A percentile compares a stretch with the other conserved stretches of the same genome.
phyloP scores from a whole-genome alignment of 208 protist species.

The Leptomonas seymouri region DNA sequence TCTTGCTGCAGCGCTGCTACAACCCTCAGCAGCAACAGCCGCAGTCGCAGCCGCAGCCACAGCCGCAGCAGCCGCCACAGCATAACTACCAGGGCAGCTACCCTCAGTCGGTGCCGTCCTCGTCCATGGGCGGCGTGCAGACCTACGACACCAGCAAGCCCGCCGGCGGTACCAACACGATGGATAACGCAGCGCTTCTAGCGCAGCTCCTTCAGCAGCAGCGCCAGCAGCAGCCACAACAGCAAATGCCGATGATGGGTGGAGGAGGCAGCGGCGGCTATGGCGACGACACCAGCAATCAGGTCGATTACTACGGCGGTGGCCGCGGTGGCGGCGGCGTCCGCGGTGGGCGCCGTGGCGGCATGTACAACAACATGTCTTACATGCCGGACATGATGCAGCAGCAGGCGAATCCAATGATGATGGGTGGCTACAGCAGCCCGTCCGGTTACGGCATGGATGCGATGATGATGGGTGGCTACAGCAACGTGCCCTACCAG shows the following conservation, averaged over 20 bases:
- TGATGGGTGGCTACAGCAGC: slow-evolving; percentile 20
- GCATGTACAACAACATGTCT: slow-evolving; percentile 14
- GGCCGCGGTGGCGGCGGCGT: slow-evolving; percentile 16
- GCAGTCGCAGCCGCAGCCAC: slow-evolving; percentile 25
- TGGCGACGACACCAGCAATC: slow-evolving; percentile 27
- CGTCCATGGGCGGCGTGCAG: slow-evolving; percentile 3
- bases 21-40: slow-evolving; percentile 41
- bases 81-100: slow-evolving; percentile 20
- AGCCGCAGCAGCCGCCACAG: slow-evolving; percentile 1
- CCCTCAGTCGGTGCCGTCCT: slow-evolving; percentile 17
- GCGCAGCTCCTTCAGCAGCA: slow-evolving; percentile 31
- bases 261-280: not conserved
- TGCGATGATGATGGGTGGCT: slow-evolving; percentile 39
- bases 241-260: slow-evolving; percentile 19
- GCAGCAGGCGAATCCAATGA: slow-evolving; percentile 18
- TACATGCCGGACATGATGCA: slow-evolving; percentile 9
- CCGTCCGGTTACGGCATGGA: slow-evolving; percentile 29
- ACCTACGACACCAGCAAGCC: slow-evolving; percentile 10
- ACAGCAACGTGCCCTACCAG: slow-evolving; percentile 16
- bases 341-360: slow-evolving; percentile 12
- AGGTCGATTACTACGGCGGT: slow-evolving; percentile 13
- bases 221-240: slow-evolving; percentile 26
- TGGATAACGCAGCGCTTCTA: slow-evolving; percentile 25
- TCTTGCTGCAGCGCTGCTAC: slow-evolving; percentile 76
- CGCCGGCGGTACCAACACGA: not conserved